phyloP scores from a whole-genome alignment of 2,329 filamentous ascomycete genomes.

The Verticillium albo-atrum region DNA sequence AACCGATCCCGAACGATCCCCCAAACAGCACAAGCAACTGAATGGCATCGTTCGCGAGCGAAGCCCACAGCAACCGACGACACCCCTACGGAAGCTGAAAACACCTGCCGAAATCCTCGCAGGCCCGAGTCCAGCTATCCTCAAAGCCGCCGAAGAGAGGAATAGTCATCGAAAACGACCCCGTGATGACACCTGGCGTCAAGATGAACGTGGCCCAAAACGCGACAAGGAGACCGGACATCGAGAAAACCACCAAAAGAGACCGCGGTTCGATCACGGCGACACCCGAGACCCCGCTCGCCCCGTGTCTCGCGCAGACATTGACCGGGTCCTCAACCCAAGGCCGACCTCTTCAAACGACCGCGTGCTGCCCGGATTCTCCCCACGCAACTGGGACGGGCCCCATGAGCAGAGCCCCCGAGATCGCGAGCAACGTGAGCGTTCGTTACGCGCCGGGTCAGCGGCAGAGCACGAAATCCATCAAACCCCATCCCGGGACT shows the following conservation, averaged over 20 bases:
- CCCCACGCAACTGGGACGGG: not conserved
- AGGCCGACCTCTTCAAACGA: not conserved
- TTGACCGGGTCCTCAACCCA: not conserved
- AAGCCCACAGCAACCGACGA: not conserved
- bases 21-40: not conserved
- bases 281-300: not conserved
- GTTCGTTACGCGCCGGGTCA: not conserved
- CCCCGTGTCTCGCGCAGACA: not conserved
- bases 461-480: not conserved
- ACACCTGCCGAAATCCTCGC: conserved; percentile 1
- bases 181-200: not conserved
- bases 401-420: not conserved
- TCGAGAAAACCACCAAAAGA: not conserved
- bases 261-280: not conserved
- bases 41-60: not conserved
- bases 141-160: not conserved
- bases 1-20: not conserved
- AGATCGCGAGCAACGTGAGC: not conserved
- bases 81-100: not conserved
- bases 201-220: not conserved
- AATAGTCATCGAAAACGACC: not conserved
- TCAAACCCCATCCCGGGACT: not conserved
- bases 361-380: not conserved
- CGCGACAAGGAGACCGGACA: not conserved
- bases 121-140: not conserved